These are phyloP conservation scores for Vitellaria paradoxa DNA, from an alignment of 179 eudicot genomes.

Conservation along the genomic window DNA sequence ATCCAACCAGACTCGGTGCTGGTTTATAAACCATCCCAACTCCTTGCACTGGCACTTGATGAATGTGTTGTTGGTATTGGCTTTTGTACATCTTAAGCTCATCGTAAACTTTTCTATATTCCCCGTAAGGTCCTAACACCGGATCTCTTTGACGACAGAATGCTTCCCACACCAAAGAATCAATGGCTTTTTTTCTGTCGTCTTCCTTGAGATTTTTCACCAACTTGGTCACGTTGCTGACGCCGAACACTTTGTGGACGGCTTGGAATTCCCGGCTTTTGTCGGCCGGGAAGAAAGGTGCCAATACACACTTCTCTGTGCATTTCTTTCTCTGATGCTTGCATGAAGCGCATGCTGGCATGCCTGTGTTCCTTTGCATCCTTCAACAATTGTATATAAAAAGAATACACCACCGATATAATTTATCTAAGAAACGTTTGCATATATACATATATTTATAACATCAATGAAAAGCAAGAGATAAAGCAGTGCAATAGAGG, in stretches of 20 bases:
- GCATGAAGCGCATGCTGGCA: constrained; percentile 86
- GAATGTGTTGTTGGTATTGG: constrained; percentile 13
- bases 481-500: not conserved
- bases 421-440: too few relatives aligned
- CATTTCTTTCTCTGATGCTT: constrained; percentile 92
- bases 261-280: constrained; percentile 65
- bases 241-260: constrained; percentile 84
- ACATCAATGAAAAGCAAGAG: not conserved
- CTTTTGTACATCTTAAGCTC: constrained; percentile 57
- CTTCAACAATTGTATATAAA: not conserved
- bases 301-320: constrained; percentile 67
- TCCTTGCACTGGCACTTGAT: constrained; percentile 22
- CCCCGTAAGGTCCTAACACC: constrained; percentile 67
- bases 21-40: constrained; percentile 26
- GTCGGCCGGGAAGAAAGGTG: constrained; percentile 73
- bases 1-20: constrained; percentile 32
- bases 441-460: not conserved
- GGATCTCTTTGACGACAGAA: constrained; percentile 70
- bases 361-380: constrained; percentile 19
- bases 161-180: constrained; percentile 89
- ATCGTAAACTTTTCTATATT: constrained; percentile 50
- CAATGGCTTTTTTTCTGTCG: constrained; percentile 55
- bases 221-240: constrained; percentile 74
- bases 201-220: constrained; percentile 40
- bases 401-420: not conserved